Evolutionary conservation across 2,329 filamentous ascomycete genomes (phyloP), one percentile per base, ranked within the genome.

Genomic region (Beauveria rudraprayagi): DNA sequence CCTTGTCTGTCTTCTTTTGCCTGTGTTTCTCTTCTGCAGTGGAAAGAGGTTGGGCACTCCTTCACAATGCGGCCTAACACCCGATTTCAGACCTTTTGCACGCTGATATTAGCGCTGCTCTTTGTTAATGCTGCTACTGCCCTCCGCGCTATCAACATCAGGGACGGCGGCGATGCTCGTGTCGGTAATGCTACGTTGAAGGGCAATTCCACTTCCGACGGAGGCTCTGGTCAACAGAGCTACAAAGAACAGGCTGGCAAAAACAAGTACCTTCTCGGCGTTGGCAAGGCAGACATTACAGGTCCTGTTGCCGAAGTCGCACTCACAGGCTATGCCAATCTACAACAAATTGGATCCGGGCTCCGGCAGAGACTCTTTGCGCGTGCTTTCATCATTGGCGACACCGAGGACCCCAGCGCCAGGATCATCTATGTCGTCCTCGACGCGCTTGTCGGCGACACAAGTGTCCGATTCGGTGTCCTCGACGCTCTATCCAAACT

Each of bases 241-340:
- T 26, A 14, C 54, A 47, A n/a, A 8, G 28, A 22, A n/a, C n/a
- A 19, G n/a, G 28, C 14, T 5, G 43, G 43, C 43, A 47, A 70
- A 30, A 69, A 72, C 60, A 70, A 68, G 60, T 83, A 83, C 63
- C 74, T 83, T 34, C 68, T 84, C 51, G 82, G 82, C 19, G 80
- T 81, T 1, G 82, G 82, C 48, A 84, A 83, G 70, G 80, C 78
- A 3, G 82, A 85, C 66, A 83, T 84, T 66, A 85, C 82, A 0
- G 82, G 89, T 2, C 91, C 92, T 0, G 91, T 94, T 11, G 92
- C 94, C n/a, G 91, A 97, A 73, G 83, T 97, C 70, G 92, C 91
- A 68, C 82, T 97, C 70, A 94, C 93, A 80, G 92, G 92, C 64
- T 97, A 97, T 77, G 93, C 92, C 34, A 89, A 92, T 72, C 78